Evolutionary conservation across 2,329 filamentous ascomycete species (phyloP).

Genomic region (Trichoderma sp.): DNA sequence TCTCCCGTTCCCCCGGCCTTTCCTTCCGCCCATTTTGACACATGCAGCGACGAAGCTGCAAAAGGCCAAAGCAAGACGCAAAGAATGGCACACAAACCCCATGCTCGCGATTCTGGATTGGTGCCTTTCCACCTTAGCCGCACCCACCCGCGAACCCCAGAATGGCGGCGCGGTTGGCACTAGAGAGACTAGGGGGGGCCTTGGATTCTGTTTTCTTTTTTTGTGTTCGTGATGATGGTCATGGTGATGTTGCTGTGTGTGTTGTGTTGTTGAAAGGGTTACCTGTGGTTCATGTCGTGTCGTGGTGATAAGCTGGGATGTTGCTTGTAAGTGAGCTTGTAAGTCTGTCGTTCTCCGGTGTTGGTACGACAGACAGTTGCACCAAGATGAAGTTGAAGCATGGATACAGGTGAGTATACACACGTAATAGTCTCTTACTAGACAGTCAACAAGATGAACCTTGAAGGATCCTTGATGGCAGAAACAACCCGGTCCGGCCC

Average conservation of each 20-base stretch:
- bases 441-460: no score
- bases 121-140: slow-evolving; percentile 1
- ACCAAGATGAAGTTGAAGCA: no score
- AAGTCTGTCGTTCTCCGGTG: no score
- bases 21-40: slow-evolving; percentile 11
- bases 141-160: slow-evolving; percentile 22
- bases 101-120: slow-evolving; percentile 10
- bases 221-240: background rate
- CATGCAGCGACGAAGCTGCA: slow-evolving; percentile 21
- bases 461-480: no score
- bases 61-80: background rate
- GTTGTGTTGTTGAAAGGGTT: no score
- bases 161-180: slow-evolving; percentile 23
- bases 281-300: no score
- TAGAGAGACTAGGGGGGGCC: background rate
- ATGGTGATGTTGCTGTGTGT: no score
- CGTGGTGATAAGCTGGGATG: background rate
- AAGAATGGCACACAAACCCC: slow-evolving; percentile 3
- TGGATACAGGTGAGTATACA: no score
- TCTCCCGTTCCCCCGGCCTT: background rate
- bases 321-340: background rate
- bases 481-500: no score
- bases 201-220: background rate
- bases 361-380: no score
- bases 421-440: no score